Conservation (phyloP, 2,329 filamentous ascomycete species). For the Akanthomyces dipterigenus region DNA sequence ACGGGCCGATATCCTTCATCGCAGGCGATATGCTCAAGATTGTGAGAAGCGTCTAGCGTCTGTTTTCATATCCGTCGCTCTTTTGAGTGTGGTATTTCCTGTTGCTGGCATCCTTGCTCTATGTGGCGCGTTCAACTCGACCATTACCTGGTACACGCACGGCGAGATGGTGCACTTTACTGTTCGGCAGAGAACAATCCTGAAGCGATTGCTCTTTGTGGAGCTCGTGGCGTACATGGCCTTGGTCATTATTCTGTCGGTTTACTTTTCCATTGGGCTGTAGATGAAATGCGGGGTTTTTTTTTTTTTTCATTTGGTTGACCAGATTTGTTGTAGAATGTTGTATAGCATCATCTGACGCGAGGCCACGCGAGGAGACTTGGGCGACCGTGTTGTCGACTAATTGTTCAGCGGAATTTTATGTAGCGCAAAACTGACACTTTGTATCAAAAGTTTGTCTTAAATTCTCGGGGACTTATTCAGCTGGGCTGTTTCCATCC, state of each 20-base stretch:
- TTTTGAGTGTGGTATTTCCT: conserved; percentile 36
- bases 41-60: conserved; percentile 24
- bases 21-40: conserved; percentile 21
- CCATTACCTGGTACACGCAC: conserved; percentile 41
- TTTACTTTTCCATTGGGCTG: conserved; percentile 23
- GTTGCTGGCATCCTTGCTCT: conserved; percentile 40
- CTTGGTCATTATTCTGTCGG: conserved; percentile 25
- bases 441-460: background rate
- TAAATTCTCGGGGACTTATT: background rate
- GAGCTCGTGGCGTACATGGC: conserved; percentile 27
- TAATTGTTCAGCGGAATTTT: background rate
- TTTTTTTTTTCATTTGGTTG: conserved; percentile 10
- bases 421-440: background rate
- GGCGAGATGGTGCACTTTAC: conserved; percentile 37
- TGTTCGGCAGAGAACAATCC: conserved; percentile 21
- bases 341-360: conserved; percentile 10
- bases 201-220: conserved; percentile 31
- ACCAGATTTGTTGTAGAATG: conserved; percentile 3
- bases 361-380: background rate
- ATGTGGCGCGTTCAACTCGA: conserved; percentile 36
- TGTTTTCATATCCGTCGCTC: conserved; percentile 33
- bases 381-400: background rate
- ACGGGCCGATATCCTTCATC: conserved; percentile 24
- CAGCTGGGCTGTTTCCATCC: background rate
- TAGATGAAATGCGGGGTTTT: background rate